Evolutionary conservation across 2,329 filamentous ascomycete species (phyloP), one percentile per base, ranked within the genome.

Genomic region (Fusarium mangiferae): DNA sequence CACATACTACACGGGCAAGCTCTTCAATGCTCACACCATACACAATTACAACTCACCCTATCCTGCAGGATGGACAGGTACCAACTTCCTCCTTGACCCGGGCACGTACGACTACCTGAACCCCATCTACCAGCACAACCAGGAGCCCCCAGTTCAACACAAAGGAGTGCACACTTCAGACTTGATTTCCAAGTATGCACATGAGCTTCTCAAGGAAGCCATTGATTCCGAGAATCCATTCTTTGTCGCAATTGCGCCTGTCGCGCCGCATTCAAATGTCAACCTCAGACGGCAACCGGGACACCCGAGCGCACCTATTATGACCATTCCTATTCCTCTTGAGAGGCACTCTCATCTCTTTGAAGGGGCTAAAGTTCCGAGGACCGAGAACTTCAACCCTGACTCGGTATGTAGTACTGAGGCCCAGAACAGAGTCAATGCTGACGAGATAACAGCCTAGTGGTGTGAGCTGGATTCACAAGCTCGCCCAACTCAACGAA

Each of bases 1-100:
- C 72, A 93, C 92, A 0, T 93, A 92, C 77, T 94, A 94, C 75
- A 89, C 89, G 0, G 92, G 91, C n/a, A 94, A 94, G 78, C 83
- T 93, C 9, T 91, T 92, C 82, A 94, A 94, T 73, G 84, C 87
- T 0, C 91, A 93, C 58, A 88, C 84, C 0, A 83, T 88, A 4
- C 77, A 85, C 1, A 93, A 92, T 66, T 94, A 92, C 77, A 82
- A 91, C 76, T 82, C 84, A 8, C 88, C 91, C 1, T 85, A 82
- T 46, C 85, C 88, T 0, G 85, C 84, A 2, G 91, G 91, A 2
- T 93, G 89, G 84, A 92, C 85, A 18, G 85, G 84, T 12, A 78
- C 71, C 2, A 77, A 78, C 72, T 82, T 83, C 54, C 73, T 84
- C 4, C 75, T 84, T 5, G 82, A 84, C 42, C 82, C 82, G 3